Percentiles rank a stretch among this genome's conserved stretches.
Conservation (phyloP, 768 basidiomycete species). For the Xerocomus potaroensis region DNA sequence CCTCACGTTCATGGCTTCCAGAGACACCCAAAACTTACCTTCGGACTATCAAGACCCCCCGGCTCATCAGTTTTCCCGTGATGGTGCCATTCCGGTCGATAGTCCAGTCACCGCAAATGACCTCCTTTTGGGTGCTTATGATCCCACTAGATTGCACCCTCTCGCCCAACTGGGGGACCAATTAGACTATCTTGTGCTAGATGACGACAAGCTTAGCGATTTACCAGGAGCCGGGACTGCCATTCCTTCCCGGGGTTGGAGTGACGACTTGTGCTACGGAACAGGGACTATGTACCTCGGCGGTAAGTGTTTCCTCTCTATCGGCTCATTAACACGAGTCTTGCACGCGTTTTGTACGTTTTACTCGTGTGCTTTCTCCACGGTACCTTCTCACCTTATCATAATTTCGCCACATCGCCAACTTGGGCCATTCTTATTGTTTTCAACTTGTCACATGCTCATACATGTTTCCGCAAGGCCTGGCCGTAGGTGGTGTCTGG, state of each 20-base stretch:
- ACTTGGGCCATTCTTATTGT: constrained; percentile 76
- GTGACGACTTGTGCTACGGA: constrained; percentile 98
- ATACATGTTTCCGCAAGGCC: constrained; percentile 66
- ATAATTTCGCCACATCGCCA: constrained; percentile 47
- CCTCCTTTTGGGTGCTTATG: constrained; percentile 82
- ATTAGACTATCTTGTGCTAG: constrained; percentile 91
- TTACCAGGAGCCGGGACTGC: constrained; percentile 88
- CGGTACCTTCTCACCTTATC: constrained; percentile 67
- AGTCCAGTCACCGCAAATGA: constrained; percentile 78
- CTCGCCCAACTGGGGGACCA: constrained; percentile 89
- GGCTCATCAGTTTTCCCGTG: constrained; percentile 42
- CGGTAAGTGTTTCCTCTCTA: constrained; percentile 71
- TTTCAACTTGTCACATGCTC: constrained; percentile 72
- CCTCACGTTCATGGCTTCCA: constrained; percentile 27
- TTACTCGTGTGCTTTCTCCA: constrained; percentile 43
- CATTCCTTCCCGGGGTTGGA: constrained; percentile 94
- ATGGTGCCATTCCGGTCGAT: constrained; percentile 39
- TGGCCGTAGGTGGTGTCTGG: constrained; percentile 93
- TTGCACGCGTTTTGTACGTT: constrained; percentile 44
- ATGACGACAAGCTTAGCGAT: constrained; percentile 92
- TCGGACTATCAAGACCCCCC: constrained; percentile 45
- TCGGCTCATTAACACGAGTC: constrained; percentile 46
- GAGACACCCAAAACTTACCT: constrained; percentile 22
- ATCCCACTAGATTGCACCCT: constrained; percentile 91
- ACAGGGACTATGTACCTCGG: constrained; percentile 98